These are phyloP conservation scores for Moringa oleifera DNA, from an alignment of 345 rosid species.

Conservation along the genomic window DNA sequence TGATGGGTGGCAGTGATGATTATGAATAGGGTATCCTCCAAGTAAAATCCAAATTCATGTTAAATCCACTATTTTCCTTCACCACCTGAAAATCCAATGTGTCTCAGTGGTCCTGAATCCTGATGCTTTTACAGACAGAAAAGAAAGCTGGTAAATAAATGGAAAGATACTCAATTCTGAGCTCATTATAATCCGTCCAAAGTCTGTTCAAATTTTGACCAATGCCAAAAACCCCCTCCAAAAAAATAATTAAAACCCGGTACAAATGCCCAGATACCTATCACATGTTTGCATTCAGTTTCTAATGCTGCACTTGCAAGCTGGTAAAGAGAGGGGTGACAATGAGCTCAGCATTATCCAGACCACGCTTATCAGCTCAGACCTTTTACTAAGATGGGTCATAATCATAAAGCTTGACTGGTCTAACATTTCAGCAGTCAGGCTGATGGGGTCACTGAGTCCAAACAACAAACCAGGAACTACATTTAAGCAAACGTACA, in stretches of 20 bases:
- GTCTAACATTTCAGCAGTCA: constrained; percentile 17
- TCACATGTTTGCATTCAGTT: constrained; percentile 20
- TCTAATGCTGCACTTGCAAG: constrained; percentile 6
- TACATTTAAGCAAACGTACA: too few species aligned
- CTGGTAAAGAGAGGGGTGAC: constrained; percentile 2
- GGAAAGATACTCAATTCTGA: background rate
- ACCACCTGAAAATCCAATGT: constrained; percentile 2
- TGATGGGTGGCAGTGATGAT: constrained; percentile 12
- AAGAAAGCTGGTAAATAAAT: background rate
- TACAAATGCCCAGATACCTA: constrained; percentile 4
- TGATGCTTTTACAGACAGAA: constrained; percentile 14
- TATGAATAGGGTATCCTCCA: background rate
- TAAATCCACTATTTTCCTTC: too few species aligned
- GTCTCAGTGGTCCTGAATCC: constrained; percentile 25
- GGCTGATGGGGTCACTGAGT: background rate
- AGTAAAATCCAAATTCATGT: background rate
- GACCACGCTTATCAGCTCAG: constrained; percentile 6
- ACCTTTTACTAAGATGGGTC: constrained; percentile 10
- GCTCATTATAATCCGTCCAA: too few species aligned
- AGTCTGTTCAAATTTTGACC: background rate
- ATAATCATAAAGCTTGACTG: constrained; percentile 21
- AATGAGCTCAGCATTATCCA: constrained; percentile 11
- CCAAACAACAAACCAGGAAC: too few species aligned
- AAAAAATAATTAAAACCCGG: background rate
- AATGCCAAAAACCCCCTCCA: too few species aligned